These are phyloP conservation scores for Penicillium egyptiacum DNA, from an alignment of 495 filamentous ascomycete genomes.

Conservation along the genomic window DNA sequence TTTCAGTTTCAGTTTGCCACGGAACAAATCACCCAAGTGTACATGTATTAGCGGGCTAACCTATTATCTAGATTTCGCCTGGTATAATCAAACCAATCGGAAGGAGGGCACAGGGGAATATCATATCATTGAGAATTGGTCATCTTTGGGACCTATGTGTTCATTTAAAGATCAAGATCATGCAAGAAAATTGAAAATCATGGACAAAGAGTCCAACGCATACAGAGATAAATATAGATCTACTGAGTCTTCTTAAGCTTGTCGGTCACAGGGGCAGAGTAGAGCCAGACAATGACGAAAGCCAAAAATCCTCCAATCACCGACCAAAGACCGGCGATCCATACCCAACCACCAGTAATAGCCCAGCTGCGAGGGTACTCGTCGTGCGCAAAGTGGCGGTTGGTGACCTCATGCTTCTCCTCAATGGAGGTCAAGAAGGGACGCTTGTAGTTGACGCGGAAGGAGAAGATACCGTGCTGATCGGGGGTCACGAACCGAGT, in stretches of 20 bases:
- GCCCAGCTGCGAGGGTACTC: slow-evolving; percentile 90
- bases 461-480: slow-evolving; percentile 98
- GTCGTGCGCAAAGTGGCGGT: slow-evolving; percentile 93
- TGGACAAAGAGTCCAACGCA: slow-evolving; percentile 22
- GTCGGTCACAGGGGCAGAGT: slow-evolving; percentile 61
- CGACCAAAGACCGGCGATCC: slow-evolving; percentile 84
- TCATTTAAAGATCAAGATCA: slow-evolving; percentile 4
- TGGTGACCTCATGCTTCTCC: slow-evolving; percentile 91
- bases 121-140: slow-evolving; percentile 3
- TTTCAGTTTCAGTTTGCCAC: not conserved
- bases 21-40: not conserved
- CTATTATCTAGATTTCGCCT: not conserved
- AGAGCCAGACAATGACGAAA: slow-evolving; percentile 89
- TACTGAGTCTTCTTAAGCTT: slow-evolving; percentile 72
- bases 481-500: slow-evolving; percentile 80
- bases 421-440: slow-evolving; percentile 87
- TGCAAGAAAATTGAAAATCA: slow-evolving; percentile 20
- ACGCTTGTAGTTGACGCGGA: slow-evolving; percentile 92
- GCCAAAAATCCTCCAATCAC: slow-evolving; percentile 81
- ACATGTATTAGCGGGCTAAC: not conserved
- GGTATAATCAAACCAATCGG: not conserved
- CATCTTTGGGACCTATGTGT: slow-evolving; percentile 6
- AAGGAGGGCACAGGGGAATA: not conserved
- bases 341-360: slow-evolving; percentile 91
- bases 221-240: slow-evolving; percentile 19